Base-by-base conservation (phyloP, 2,329 filamentous ascomycete genomes). In the Monosporascus cannonballus region DNA sequence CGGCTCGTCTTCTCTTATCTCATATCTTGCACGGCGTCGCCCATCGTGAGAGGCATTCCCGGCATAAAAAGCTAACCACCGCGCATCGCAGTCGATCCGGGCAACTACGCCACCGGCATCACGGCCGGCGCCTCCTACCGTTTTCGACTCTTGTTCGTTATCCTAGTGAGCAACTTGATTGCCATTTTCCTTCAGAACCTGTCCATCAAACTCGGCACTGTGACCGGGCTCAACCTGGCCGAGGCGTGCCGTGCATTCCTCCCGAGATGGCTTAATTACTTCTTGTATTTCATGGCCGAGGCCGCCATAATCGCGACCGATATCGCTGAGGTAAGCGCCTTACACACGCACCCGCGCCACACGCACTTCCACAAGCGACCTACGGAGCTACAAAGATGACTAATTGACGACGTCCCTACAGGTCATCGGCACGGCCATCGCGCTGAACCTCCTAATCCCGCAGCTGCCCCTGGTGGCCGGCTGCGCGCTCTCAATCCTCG, bases 381-480 rank as follows among this genome's bases (percentile, higher is more conserved):
- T 30, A 11, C 9, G 3, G 27, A 4, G 27, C 27, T 30, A 11
- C 27, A 11, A 11, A 24, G 15, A 18, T 20, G 18, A 6, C 11
- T 6, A 37, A 44, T 51, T 55, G 62, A 48, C 27, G 27, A 63
- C 50, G 24, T 30, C 5, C 38, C 18, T 14, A 24, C 50, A 78
- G 76, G 85, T 88, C 20, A 87, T 89, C 58, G 85, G 85, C 49
- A 86, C 83, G 18, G 85, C 85, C 14, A 87, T 89, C 56, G 85
- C 82, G 2, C 70, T 89, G 48, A 87, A 88, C 58, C 71, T 89
- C 15, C 73, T 89, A 34, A 76, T 84, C 22, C 81, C 81, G 1
- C 72, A 80, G 53, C 72, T 89, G 5, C 85, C 85, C 0, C 71
- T 89, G 8, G 83, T 88, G 0, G 85, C 81, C 1, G 85, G 85